A percentile compares a stretch with the other conserved stretches of the same genome.
Conservation (phyloP, 176 grass and related monocot species). For the Oryza meridionalis region DNA sequence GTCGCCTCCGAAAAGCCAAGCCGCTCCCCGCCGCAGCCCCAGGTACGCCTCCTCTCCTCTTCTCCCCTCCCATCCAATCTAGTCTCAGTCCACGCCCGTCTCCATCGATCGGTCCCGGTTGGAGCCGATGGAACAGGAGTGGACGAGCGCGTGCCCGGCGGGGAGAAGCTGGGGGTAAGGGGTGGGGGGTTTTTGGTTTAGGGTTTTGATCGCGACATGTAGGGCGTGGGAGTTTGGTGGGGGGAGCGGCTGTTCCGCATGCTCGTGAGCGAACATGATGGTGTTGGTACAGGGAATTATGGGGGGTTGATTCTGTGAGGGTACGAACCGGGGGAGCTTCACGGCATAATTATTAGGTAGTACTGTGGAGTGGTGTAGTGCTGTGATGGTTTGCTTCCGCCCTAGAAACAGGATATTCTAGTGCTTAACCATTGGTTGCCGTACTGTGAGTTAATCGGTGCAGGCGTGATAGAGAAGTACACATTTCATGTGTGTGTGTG, state of each 20-base stretch:
- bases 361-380: background rate
- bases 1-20: background rate
- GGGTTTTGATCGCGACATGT: constrained; percentile 40
- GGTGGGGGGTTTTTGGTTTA: constrained; percentile 8
- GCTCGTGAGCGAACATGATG: background rate
- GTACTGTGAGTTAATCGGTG: constrained; percentile 14
- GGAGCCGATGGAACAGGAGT: constrained; percentile 10
- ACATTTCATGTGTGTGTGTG: constrained; percentile 3
- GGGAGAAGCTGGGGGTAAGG: background rate
- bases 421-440: background rate
- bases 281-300: constrained; percentile 20
- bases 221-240: constrained; percentile 7
- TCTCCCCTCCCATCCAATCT: too few relatives aligned
- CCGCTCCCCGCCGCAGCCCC: constrained; percentile 12
- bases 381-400: constrained; percentile 6
- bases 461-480: background rate
- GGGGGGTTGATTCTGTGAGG: constrained; percentile 38
- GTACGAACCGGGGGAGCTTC: constrained; percentile 2
- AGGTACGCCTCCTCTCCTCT: constrained; percentile 36
- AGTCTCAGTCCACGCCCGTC: background rate
- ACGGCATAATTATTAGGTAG: constrained; percentile 32
- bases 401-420: constrained; percentile 16
- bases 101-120: constrained; percentile 3
- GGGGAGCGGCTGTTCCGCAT: background rate
- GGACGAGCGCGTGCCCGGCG: background rate